A percentile compares a stretch with the other conserved stretches of the same genome.
Conservation (phyloP, 2,329 filamentous ascomycete species). For the Claviceps sp. region DNA sequence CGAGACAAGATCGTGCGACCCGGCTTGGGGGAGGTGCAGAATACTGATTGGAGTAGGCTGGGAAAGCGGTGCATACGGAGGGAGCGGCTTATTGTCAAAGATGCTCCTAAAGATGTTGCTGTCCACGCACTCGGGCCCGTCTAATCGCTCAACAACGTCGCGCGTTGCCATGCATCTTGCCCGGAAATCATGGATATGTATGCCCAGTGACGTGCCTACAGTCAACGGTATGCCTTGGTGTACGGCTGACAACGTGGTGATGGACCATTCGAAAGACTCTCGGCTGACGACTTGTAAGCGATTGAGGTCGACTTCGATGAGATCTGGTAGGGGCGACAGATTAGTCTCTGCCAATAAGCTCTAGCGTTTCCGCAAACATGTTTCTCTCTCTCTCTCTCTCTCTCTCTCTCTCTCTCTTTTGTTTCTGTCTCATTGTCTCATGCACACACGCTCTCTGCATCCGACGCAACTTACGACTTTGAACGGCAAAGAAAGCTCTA, state of each 20-base stretch:
- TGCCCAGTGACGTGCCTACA: conserved; percentile 66
- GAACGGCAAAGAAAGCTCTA: conserved; percentile 68
- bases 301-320: conserved; percentile 71
- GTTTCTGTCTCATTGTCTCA: not conserved
- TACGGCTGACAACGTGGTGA: conserved; percentile 67
- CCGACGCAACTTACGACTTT: conserved; percentile 40
- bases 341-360: not conserved
- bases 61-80: conserved; percentile 56
- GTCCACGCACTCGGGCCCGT: conserved; percentile 12
- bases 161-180: conserved; percentile 19
- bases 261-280: conserved; percentile 64
- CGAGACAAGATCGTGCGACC: conserved; percentile 40
- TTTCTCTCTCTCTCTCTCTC: not conserved
- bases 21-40: conserved; percentile 54
- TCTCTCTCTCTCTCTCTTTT: not conserved
- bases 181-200: conserved; percentile 73
- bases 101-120: conserved; percentile 24
- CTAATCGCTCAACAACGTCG: conserved; percentile 24
- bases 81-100: conserved; percentile 38
- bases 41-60: conserved; percentile 76
- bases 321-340: conserved; percentile 19
- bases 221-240: conserved; percentile 58
- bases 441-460: not conserved
- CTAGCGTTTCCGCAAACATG: not conserved
- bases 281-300: conserved; percentile 57